These are phyloP conservation scores for Ustilago loliicola DNA, from an alignment of 1,284 basidiomycete genomes.

Conservation along the genomic window DNA sequence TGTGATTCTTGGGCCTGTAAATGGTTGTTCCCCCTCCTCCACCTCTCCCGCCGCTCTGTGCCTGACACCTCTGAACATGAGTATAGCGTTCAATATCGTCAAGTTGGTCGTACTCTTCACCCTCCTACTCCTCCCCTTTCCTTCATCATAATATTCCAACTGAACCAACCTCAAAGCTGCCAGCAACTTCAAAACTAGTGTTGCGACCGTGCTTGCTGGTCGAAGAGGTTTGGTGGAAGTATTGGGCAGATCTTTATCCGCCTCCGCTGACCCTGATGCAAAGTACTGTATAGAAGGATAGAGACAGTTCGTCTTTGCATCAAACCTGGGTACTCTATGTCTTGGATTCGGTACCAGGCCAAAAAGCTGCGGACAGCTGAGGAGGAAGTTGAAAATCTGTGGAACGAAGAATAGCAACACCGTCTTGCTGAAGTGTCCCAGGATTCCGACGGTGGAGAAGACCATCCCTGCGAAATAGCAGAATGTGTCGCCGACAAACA, in stretches of 20 bases:
- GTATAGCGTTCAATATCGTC: slow-evolving; percentile 66
- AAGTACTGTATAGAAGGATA: slow-evolving; percentile 60
- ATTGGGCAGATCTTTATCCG: slow-evolving; percentile 12
- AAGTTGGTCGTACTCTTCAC: slow-evolving; percentile 64
- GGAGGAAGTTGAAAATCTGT: slow-evolving; percentile 95
- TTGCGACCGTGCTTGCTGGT: slow-evolving; percentile 21
- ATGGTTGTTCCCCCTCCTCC: slow-evolving; percentile 3
- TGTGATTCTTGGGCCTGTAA: slow-evolving; percentile 35
- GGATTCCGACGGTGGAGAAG: slow-evolving; percentile 61
- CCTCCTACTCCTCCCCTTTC: not conserved
- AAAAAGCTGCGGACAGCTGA: slow-evolving; percentile 95
- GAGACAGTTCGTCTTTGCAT: slow-evolving; percentile 27
- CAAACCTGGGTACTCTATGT: slow-evolving; percentile 83
- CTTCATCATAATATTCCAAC: slow-evolving; percentile 36
- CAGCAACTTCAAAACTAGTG: slow-evolving; percentile 32
- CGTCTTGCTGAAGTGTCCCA: slow-evolving; percentile 95
- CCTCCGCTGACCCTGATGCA: not conserved
- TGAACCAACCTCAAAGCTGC: slow-evolving; percentile 39
- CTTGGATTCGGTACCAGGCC: slow-evolving; percentile 92
- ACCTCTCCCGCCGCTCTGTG: not conserved
- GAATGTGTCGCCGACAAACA: slow-evolving; percentile 95
- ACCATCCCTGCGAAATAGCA: slow-evolving; percentile 87
- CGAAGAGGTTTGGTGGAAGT: slow-evolving; percentile 18
- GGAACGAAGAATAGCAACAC: slow-evolving; percentile 96
- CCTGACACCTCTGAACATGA: slow-evolving; percentile 59